Evolutionary conservation across 345 rosid genomes (phyloP).

Genomic region (Euphorbia peplus): DNA sequence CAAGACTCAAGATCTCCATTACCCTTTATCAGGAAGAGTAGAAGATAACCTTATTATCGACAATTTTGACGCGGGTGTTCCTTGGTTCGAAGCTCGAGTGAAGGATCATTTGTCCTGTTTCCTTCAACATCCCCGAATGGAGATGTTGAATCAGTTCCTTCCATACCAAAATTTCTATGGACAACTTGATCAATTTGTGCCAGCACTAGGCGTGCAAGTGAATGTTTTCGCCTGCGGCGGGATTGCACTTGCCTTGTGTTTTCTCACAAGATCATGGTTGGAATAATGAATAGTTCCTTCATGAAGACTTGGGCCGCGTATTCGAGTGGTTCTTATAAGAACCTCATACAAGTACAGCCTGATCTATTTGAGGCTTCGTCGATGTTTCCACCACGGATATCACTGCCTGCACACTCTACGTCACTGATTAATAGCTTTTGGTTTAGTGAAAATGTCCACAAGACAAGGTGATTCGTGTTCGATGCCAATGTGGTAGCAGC

Average conservation of each 20-base stretch:
- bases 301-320: constrained; percentile 7
- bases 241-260: constrained; percentile 12
- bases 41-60: neutral
- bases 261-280: constrained; percentile 7
- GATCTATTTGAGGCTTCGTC: neutral
- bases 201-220: constrained; percentile 9
- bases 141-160: neutral
- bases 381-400: neutral
- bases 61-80: constrained; percentile 8
- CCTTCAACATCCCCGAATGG: neutral
- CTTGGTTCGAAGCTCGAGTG: neutral
- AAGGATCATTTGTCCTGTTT: neutral
- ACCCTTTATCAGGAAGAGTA: neutral
- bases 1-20: neutral
- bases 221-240: constrained; percentile 15
- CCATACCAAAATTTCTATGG: neutral
- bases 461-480: constrained; percentile 9
- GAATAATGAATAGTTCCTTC: neutral
- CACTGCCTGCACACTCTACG: neutral
- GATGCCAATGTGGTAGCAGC: neutral
- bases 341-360: neutral
- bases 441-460: neutral
- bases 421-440: neutral
- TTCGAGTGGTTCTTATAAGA: neutral
- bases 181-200: neutral